These are phyloP conservation scores for Colletotrichum sublineola DNA, from an alignment of 2,329 filamentous ascomycete genomes.

Conservation along the genomic window DNA sequence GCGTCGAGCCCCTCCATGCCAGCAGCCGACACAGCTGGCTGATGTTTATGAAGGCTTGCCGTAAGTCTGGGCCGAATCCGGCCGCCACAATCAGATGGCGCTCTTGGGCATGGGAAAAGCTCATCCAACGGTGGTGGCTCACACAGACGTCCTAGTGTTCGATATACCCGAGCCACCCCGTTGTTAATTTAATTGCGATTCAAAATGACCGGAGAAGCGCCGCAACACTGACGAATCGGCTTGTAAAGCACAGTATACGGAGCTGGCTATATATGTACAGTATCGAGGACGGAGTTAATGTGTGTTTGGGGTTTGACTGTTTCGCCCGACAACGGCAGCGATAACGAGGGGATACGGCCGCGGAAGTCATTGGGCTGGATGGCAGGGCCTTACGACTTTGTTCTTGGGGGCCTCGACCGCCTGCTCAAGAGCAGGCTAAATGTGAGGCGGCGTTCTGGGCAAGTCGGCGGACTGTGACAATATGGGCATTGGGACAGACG, in stretches of 20 bases:
- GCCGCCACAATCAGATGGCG: neutral
- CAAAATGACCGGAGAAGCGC: slow-evolving; percentile 18
- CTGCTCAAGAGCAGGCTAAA: slow-evolving; percentile 21
- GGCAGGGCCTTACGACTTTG: slow-evolving; percentile 16
- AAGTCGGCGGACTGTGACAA: slow-evolving; percentile 30
- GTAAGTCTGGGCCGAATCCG: slow-evolving; percentile 5
- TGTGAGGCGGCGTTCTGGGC: slow-evolving; percentile 35
- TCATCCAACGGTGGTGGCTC: slow-evolving; percentile 17
- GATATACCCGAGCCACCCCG: slow-evolving; percentile 36
- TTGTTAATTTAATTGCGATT: slow-evolving; percentile 33
- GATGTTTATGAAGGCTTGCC: slow-evolving; percentile 17
- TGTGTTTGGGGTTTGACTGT: slow-evolving; percentile 28
- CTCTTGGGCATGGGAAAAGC: slow-evolving; percentile 3
- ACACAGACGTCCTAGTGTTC: slow-evolving; percentile 25
- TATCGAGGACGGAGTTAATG: slow-evolving; percentile 42
- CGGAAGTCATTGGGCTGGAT: slow-evolving; percentile 27
- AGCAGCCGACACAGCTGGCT: slow-evolving; percentile 48
- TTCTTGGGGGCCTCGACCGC: slow-evolving; percentile 25
- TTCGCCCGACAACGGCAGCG: slow-evolving; percentile 17
- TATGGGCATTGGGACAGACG: slow-evolving; percentile 22
- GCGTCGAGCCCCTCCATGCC: slow-evolving; percentile 53
- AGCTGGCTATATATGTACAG: slow-evolving; percentile 41
- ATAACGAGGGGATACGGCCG: slow-evolving; percentile 25
- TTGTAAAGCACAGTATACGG: slow-evolving; percentile 39
- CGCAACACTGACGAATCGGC: slow-evolving; percentile 23